Percentiles rank a stretch among this genome's conserved stretches.
Evolutionary conservation across 306 rosid genomes (phyloP).

Genomic region (Vachellia pachyceras): DNA sequence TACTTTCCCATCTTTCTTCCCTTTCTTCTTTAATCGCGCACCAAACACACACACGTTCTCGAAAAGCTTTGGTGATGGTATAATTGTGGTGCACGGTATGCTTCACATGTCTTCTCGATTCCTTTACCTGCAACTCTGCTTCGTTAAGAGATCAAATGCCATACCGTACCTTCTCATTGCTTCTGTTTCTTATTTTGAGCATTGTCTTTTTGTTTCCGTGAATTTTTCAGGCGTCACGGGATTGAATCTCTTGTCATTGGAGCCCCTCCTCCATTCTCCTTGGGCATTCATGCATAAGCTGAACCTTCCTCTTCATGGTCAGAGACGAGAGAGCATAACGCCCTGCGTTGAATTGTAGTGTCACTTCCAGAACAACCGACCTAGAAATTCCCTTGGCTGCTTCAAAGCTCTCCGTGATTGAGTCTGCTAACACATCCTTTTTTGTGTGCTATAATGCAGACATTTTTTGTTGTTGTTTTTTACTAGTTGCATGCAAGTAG

Average conservation of each 20-base stretch:
- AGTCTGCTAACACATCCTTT: not conserved
- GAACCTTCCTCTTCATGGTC: constrained; percentile 5
- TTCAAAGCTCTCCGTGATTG: not conserved
- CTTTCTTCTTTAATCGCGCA: too few species aligned
- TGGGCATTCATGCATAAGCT: constrained; percentile 16
- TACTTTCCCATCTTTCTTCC: constrained; percentile 47
- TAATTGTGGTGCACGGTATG: not conserved
- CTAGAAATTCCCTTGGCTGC: not conserved
- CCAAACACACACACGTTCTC: constrained; percentile 31
- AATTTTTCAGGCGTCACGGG: not conserved
- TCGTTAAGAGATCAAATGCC: constrained; percentile 36
- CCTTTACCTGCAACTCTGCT: constrained; percentile 17
- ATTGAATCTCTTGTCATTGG: not conserved
- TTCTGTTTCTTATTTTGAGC: not conserved
- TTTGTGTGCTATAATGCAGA: not conserved
- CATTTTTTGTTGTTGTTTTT: too few species aligned
- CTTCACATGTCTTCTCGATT: not conserved
- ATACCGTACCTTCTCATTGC: not conserved
- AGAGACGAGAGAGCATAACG: not conserved
- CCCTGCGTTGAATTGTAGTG: not conserved
- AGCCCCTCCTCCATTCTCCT: not conserved
- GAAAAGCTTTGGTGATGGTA: constrained; percentile 1
- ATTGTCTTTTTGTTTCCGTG: not conserved
- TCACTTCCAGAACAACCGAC: not conserved
- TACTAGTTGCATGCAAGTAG: constrained; percentile 3